A percentile compares a stretch with the other conserved stretches of the same genome.
These are phyloP conservation scores for Trametes polyzona DNA, from an alignment of 1,284 basidiomycete genomes.

Conservation along the genomic window DNA sequence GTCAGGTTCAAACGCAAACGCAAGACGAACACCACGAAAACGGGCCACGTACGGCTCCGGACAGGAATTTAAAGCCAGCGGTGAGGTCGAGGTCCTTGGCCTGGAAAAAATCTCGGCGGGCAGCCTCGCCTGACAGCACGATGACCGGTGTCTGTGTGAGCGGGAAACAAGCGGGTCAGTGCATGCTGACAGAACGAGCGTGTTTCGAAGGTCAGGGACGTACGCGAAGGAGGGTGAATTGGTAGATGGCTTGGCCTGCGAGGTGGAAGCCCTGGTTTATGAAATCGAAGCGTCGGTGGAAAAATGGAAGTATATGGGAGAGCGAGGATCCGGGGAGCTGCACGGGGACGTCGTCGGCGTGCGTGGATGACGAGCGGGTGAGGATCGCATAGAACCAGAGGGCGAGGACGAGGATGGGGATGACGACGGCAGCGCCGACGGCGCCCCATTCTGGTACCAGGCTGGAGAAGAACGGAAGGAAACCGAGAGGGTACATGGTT, in stretches of 20 bases:
- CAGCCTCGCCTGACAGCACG: slow-evolving; percentile 71
- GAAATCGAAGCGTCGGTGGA: slow-evolving; percentile 69
- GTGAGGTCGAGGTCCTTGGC: slow-evolving; percentile 71
- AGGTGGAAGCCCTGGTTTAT: slow-evolving; percentile 68
- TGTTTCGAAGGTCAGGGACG: slow-evolving; percentile 32
- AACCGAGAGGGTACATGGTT: slow-evolving; percentile 52
- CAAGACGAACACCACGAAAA: too few relatives aligned
- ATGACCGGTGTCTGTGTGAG: slow-evolving; percentile 34
- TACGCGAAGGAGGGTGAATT: slow-evolving; percentile 67
- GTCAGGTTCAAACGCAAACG: slow-evolving; percentile 3
- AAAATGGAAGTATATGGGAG: slow-evolving; percentile 65
- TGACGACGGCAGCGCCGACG: slow-evolving; percentile 55
- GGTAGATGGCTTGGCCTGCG: slow-evolving; percentile 64
- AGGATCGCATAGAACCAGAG: slow-evolving; percentile 46
- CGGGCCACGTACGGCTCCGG: slow-evolving; percentile 61
- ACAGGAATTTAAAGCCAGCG: slow-evolving; percentile 75
- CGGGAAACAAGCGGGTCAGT: slow-evolving; percentile 7
- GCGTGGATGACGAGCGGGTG: slow-evolving; percentile 27
- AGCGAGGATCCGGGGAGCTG: slow-evolving; percentile 59
- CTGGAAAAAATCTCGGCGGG: slow-evolving; percentile 68
- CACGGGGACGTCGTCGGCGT: slow-evolving; percentile 48
- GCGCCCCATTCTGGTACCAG: slow-evolving; percentile 60
- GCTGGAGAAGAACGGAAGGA: slow-evolving; percentile 59
- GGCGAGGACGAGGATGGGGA: slow-evolving; percentile 58
- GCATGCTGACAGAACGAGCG: slow-evolving; percentile 14